Evolutionary conservation across 805 yeast genomes (phyloP).

Genomic region (Wickerhamiella siamensis): DNA sequence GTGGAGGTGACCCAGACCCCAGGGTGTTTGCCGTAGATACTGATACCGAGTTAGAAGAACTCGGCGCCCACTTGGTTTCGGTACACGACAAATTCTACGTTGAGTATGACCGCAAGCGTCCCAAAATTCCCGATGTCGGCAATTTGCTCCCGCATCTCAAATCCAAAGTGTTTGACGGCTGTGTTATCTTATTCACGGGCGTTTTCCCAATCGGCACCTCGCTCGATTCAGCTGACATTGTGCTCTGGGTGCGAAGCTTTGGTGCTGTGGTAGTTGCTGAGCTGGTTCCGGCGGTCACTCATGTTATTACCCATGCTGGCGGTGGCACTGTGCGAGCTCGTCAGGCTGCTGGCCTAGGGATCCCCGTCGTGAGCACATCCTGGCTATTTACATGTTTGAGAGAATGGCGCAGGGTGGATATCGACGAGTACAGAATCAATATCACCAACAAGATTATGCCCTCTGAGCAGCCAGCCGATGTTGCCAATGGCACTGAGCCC

Average conservation of each 20-base stretch:
- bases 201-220: conserved; percentile 73
- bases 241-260: conserved; percentile 80
- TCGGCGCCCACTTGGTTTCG: conserved; percentile 45
- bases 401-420: conserved; percentile 59
- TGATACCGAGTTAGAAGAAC: conserved; percentile 56
- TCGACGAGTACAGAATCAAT: conserved; percentile 39
- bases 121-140: conserved; percentile 21
- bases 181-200: conserved; percentile 70
- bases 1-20: conserved; percentile 15
- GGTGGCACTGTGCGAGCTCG: conserved; percentile 78
- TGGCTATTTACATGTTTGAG: conserved; percentile 85
- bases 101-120: conserved; percentile 19
- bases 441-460: conserved; percentile 34
- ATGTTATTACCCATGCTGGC: conserved; percentile 68
- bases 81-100: conserved; percentile 59
- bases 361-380: conserved; percentile 74
- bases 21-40: conserved; percentile 38
- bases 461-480: conserved; percentile 29
- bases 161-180: conserved; percentile 46
- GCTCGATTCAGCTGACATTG: conserved; percentile 67
- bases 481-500: conserved; percentile 29
- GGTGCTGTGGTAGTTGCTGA: conserved; percentile 76
- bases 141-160: conserved; percentile 53
- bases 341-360: conserved; percentile 50
- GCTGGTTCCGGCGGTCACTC: conserved; percentile 63